phyloP scores from a whole-genome alignment of 2,329 filamentous ascomycete genomes.

The Pseudocercospora musae region DNA sequence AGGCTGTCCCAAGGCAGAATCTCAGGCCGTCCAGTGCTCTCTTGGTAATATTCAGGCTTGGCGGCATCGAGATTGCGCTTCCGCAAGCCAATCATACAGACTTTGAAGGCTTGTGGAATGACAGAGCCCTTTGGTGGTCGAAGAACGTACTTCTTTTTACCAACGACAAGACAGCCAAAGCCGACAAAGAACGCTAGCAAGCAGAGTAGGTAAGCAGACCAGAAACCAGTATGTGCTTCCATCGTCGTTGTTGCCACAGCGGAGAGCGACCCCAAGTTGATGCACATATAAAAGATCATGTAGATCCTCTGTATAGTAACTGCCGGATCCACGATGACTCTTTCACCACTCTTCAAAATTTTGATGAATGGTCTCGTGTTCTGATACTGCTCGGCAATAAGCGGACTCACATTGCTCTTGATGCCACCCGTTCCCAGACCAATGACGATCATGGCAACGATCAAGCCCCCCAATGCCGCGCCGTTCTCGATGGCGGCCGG shows the following conservation, averaged over 20 bases:
- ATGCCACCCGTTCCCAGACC: conserved; percentile 73
- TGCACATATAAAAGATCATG: conserved; percentile 45
- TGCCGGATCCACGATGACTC: conserved; percentile 45
- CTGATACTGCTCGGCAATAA: conserved; percentile 47
- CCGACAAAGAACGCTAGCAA: conserved; percentile 62
- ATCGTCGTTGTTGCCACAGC: conserved; percentile 49
- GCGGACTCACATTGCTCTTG: conserved; percentile 66
- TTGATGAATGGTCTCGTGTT: conserved; percentile 37
- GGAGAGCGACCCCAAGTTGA: conserved; percentile 67
- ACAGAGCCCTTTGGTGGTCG: conserved; percentile 69
- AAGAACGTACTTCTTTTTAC: conserved; percentile 51
- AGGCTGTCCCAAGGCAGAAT: conserved; percentile 79
- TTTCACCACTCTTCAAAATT: conserved; percentile 40
- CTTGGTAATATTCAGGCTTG: conserved; percentile 62
- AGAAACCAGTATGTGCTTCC: conserved; percentile 63
- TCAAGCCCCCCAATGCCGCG: conserved; percentile 59
- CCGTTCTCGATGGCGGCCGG: conserved; percentile 60
- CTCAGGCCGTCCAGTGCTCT: conserved; percentile 53
- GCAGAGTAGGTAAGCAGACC: conserved; percentile 60
- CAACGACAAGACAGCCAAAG: conserved; percentile 49
- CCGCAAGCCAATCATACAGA: conserved; percentile 56
- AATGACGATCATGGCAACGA: conserved; percentile 62
- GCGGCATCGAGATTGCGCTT: conserved; percentile 49
- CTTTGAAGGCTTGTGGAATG: conserved; percentile 56
- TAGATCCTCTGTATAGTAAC: conserved; percentile 39